phyloP scores from a whole-genome alignment of 2,329 filamentous ascomycete genomes.

The Fusarium penzigii region DNA sequence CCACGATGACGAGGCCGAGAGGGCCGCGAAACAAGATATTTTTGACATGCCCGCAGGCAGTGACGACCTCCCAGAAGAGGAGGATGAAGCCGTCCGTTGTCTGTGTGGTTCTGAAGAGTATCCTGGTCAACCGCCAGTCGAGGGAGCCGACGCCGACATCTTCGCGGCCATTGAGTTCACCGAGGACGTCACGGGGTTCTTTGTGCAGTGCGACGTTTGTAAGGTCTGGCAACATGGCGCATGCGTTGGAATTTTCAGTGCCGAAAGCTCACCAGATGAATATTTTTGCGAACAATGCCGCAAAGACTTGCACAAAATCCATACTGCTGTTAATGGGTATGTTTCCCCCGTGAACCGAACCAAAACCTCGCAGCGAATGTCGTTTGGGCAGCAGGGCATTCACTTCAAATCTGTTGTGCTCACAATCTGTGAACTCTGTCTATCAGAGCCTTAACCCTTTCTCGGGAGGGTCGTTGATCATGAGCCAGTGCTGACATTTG shows the following conservation, averaged over 20 bases:
- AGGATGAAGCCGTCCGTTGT: conserved; percentile 94
- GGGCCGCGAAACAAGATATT: conserved; percentile 42
- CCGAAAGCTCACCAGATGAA: conserved; percentile 88
- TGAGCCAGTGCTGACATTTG: conserved; percentile 37
- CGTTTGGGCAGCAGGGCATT: no score
- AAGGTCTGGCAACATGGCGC: conserved; percentile 99
- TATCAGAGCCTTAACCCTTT: no score
- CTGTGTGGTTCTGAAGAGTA: conserved; percentile 95
- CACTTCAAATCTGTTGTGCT: no score
- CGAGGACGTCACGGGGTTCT: conserved; percentile 90
- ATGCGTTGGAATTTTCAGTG: conserved; percentile 95
- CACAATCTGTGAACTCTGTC: no score
- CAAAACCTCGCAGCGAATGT: no score
- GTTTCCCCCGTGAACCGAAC: conserved; percentile 34
- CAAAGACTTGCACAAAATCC: conserved; percentile 86
- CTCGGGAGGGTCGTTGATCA: not conserved
- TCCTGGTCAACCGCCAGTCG: conserved; percentile 74
- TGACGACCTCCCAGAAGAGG: conserved; percentile 70
- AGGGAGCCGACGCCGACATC: conserved; percentile 58
- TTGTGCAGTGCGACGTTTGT: conserved; percentile 96
- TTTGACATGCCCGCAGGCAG: conserved; percentile 61
- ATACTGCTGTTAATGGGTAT: conserved; percentile 81
- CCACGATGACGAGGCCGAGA: conserved; percentile 61
- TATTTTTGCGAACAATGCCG: conserved; percentile 97
- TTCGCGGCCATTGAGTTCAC: conserved; percentile 64